Base-by-base conservation (phyloP, 164 flowering plant species). In the Vitis rupestris region DNA sequence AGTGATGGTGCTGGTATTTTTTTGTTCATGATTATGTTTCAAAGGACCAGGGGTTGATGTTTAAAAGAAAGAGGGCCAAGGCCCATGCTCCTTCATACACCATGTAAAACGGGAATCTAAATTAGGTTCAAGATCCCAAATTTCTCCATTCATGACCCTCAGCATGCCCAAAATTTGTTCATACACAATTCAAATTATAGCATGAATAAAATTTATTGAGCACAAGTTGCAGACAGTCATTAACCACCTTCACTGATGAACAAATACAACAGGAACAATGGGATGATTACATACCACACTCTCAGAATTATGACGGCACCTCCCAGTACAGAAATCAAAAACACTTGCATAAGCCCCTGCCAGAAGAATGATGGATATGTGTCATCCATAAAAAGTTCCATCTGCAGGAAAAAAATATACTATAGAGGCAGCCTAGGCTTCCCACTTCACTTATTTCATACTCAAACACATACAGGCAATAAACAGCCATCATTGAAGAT, bases 231-330 rank as follows among this genome's bases (percentile, higher is more conserved):
- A 37, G 56, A 16, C 16, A 23, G 37, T 59, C 12, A 44, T 13
- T 31, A 29, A 50, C 63, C 52, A 23, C 29, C 4, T 4, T 48
- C 49, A 50, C 54, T 29, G 59, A 61, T 10, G 27, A 65, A 63
- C 44, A 51, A 53, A 9, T 12, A 44, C 14, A 31, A 37, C 44
- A 57, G 30, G 56, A 16, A 23, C 27, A 51, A 53, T 62, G 64
- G 53, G 19, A 76, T 50, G n/a, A 61, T 67, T 63, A 69, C 81
- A 75, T 82, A 95, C 99, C 87, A 96, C 97, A 74, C 99, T 93
- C 68, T 90, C 97, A 67, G 99, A 93, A 78, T 83, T 93, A 82
- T 96, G 97, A 57, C 97, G 91, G 72, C 99, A 96, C 74, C 97
- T 88, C 75, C 98, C 99, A 80, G 86, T 82, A 83, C 98, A 96